These are phyloP conservation scores for Trichoderma atroviride DNA, from an alignment of 2,329 filamentous ascomycete species.

Conservation along the genomic window DNA sequence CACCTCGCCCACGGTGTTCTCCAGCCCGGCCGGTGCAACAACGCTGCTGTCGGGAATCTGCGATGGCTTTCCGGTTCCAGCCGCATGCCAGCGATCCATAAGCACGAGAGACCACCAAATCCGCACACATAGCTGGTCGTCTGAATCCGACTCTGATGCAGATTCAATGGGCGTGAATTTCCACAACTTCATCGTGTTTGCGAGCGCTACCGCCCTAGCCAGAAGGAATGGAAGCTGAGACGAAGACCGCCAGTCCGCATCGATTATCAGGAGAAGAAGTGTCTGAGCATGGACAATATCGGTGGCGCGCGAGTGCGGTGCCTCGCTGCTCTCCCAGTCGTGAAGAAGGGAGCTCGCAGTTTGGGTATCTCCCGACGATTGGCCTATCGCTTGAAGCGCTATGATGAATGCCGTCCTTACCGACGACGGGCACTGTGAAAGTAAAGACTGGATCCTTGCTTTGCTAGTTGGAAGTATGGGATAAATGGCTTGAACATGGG, in stretches of 20 bases:
- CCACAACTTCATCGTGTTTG: constrained; percentile 66
- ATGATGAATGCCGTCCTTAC: constrained; percentile 67
- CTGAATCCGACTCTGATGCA: constrained; percentile 59
- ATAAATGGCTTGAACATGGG: constrained; percentile 66
- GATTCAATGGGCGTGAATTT: constrained; percentile 46
- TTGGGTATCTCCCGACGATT: constrained; percentile 47
- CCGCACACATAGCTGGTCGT: constrained; percentile 63
- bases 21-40: constrained; percentile 62
- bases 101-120: constrained; percentile 74
- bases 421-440: constrained; percentile 57
- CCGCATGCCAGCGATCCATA: constrained; percentile 73
- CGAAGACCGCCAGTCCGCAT: constrained; percentile 59
- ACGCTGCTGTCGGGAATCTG: constrained; percentile 65
- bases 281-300: constrained; percentile 67
- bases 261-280: constrained; percentile 66
- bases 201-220: constrained; percentile 66
- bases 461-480: constrained; percentile 65
- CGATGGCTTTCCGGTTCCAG: constrained; percentile 64
- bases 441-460: constrained; percentile 55
- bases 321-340: constrained; percentile 54
- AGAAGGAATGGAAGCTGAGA: constrained; percentile 56
- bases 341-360: constrained; percentile 52
- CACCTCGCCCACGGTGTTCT: constrained; percentile 61
- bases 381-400: constrained; percentile 60
- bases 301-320: constrained; percentile 43